Percentiles rank a stretch among this genome's conserved stretches.
phyloP scores from a whole-genome alignment of 1,284 basidiomycete species.

The Ceratobasidium theobromae region DNA sequence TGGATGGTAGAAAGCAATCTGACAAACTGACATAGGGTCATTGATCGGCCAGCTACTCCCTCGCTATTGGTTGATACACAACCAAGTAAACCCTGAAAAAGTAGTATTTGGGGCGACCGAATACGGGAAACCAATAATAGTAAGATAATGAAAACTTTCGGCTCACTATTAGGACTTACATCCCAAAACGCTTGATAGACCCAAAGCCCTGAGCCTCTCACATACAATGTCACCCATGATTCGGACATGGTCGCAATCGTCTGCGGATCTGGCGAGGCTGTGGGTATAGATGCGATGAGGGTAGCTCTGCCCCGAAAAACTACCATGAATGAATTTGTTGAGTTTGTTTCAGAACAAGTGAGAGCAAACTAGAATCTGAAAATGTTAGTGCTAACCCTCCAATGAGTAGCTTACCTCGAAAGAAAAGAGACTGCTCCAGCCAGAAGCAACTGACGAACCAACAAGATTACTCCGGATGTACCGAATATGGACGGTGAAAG shows the following conservation, averaged over 20 bases:
- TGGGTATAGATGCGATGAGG: constrained; percentile 81
- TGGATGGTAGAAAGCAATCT: neutral
- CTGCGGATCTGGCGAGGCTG: constrained; percentile 49
- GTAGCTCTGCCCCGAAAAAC: constrained; percentile 60
- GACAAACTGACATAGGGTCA: constrained; percentile 54
- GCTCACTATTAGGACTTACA: neutral
- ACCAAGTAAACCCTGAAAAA: constrained; percentile 50
- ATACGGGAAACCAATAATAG: constrained; percentile 72
- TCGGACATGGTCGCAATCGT: constrained; percentile 68
- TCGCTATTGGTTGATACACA: constrained; percentile 58
- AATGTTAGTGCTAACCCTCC: neutral
- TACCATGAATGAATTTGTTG: constrained; percentile 60
- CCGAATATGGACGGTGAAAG: constrained; percentile 82
- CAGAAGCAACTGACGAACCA: constrained; percentile 44
- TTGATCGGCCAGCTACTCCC: constrained; percentile 71
- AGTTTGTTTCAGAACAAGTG: constrained; percentile 67
- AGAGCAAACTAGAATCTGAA: constrained; percentile 33
- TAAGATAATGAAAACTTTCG: constrained; percentile 41
- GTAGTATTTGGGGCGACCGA: constrained; percentile 59
- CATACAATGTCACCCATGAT: constrained; percentile 80
- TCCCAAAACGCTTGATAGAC: constrained; percentile 46
- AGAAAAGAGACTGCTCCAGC: constrained; percentile 53
- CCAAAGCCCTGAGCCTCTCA: constrained; percentile 54
- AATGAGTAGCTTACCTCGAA: neutral
- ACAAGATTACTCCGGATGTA: constrained; percentile 50